Conservation (phyloP, 2,329 filamentous ascomycete species). For the Hymenoscyphus albidus region DNA sequence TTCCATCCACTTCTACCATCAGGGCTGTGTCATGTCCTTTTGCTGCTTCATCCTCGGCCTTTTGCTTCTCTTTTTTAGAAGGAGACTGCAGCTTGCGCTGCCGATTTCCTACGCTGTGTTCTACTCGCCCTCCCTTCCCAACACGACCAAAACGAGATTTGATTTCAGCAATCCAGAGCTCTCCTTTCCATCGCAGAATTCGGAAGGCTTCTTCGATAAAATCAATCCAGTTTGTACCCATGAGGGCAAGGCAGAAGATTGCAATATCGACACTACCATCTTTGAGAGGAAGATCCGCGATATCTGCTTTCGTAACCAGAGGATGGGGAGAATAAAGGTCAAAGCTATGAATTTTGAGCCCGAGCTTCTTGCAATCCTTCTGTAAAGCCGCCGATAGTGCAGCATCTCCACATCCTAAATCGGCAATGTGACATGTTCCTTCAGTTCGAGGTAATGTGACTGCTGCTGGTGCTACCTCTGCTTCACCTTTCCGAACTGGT, state of each 20-base stretch:
- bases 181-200: constrained; percentile 86
- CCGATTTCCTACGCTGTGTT: constrained; percentile 69
- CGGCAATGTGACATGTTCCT: constrained; percentile 74
- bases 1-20: constrained; percentile 68
- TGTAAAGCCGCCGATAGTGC: constrained; percentile 69
- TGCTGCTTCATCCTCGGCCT: constrained; percentile 44
- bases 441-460: constrained; percentile 63
- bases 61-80: constrained; percentile 42
- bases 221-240: constrained; percentile 98
- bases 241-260: constrained; percentile 92
- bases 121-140: constrained; percentile 48
- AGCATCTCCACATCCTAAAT: constrained; percentile 91
- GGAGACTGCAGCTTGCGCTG: constrained; percentile 49
- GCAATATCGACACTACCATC: constrained; percentile 78
- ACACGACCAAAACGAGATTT: constrained; percentile 81
- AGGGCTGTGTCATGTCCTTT: constrained; percentile 53
- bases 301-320: constrained; percentile 83
- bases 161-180: constrained; percentile 96
- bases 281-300: constrained; percentile 73
- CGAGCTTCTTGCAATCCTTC: constrained; percentile 59
- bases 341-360: constrained; percentile 75
- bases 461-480: constrained; percentile 22
- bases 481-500: constrained; percentile 18
- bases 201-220: constrained; percentile 96
- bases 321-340: constrained; percentile 76